Conservation (phyloP, 768 basidiomycete genomes). For the Rhizopogon salebrosus region DNA sequence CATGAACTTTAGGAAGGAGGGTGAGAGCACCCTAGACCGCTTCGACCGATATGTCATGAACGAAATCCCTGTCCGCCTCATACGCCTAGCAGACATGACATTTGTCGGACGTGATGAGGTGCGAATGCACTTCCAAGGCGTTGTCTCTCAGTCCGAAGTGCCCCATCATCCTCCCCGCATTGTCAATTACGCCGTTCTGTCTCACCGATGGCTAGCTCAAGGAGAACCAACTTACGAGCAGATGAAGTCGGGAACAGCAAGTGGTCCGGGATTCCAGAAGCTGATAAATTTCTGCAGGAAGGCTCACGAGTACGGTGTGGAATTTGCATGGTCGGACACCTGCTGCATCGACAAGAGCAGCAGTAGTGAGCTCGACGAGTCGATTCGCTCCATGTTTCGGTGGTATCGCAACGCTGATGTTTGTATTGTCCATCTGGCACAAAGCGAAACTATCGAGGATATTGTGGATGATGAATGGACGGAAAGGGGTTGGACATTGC, state of each 20-base stretch:
- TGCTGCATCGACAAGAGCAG: conserved; percentile 11
- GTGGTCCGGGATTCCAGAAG: background rate
- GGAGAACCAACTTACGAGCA: background rate
- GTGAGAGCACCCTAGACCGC: no score
- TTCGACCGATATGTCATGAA: conserved; percentile 20
- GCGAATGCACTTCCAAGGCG: conserved; percentile 12
- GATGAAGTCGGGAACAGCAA: background rate
- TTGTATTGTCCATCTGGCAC: conserved; percentile 5
- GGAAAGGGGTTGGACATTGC: conserved; percentile 3
- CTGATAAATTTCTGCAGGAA: background rate
- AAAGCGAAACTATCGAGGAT: no score
- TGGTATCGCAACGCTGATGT: conserved; percentile 10
- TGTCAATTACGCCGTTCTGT: background rate
- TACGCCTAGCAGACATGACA: conserved; percentile 15
- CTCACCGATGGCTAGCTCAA: conserved; percentile 2
- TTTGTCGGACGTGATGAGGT: conserved; percentile 19
- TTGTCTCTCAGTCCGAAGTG: conserved; percentile 6
- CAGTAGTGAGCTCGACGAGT: conserved; percentile 9
- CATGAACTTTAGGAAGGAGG: no score
- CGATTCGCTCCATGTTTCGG: conserved; percentile 12
- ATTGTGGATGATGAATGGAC: background rate
- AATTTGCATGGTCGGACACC: conserved; percentile 3
- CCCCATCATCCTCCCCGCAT: no score
- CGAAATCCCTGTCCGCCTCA: conserved; percentile 21
- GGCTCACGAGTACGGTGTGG: no score